Conservation (phyloP, 176 grass and related monocot species). For the Paspalum vaginatum region DNA sequence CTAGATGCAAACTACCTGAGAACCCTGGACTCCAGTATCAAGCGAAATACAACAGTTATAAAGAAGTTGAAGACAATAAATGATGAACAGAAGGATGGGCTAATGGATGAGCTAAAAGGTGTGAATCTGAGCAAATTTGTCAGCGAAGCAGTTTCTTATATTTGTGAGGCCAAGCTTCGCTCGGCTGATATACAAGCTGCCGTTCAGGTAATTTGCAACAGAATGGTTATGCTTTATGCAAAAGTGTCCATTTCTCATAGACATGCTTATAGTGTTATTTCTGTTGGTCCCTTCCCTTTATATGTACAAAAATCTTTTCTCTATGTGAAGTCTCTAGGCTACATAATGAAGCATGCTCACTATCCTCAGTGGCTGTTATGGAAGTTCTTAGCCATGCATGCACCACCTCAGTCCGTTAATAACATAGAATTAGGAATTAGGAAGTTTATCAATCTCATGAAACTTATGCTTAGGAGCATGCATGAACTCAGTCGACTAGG, state of each 20-base stretch:
- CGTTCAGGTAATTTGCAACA: conserved; percentile 75
- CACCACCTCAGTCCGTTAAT: not conserved
- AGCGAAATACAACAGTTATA: conserved; percentile 84
- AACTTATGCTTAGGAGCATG: not conserved
- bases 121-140: conserved; percentile 99
- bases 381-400: not conserved
- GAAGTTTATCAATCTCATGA: not conserved
- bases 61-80: conserved; percentile 97
- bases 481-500: not conserved
- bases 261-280: not conserved
- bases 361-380: not conserved
- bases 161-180: conserved; percentile 98
- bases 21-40: conserved; percentile 97
- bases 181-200: conserved; percentile 95
- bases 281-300: not conserved
- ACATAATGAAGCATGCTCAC: conserved; percentile 1
- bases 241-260: conserved; percentile 2
- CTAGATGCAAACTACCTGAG: conserved; percentile 88
- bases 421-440: not conserved
- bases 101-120: conserved; percentile 96
- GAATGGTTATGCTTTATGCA: not conserved
- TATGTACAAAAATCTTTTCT: conserved; percentile 10
- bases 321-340: conserved; percentile 30
- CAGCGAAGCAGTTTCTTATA: conserved; percentile 94
- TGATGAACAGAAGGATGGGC: conserved; percentile 81